Base-by-base conservation (phyloP, 441 rosid species). In the Adansonia gregorii region DNA sequence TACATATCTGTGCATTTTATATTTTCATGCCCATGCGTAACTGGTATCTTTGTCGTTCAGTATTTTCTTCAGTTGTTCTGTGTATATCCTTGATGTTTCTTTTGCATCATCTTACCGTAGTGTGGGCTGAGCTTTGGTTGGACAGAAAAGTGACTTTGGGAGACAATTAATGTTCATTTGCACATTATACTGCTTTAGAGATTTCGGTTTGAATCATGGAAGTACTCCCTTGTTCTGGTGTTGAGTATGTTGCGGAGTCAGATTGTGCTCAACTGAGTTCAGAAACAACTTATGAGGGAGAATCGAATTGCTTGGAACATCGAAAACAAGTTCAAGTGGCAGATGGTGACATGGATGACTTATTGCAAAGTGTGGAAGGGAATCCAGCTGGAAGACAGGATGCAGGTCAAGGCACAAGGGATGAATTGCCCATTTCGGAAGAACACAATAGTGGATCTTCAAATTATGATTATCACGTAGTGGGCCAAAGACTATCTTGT, bases 141-240 rank as follows among this genome's bases (percentile, higher is more conserved):
- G 78, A 79, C 83, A 78, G 86, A 86, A 58, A 79, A 76, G 46
- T 81, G 76, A 79, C 73, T 59, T 59, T 74, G 60, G 45, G 55
- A 43, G 39, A 72, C 60, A 72, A 59, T 77, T 64, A 60, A 75
- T 64, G 70, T 75, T 78, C 65, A 60, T 82, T 71, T 75, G 63
- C 82, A 67, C 74, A 52, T 81, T 81, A 67, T 70, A 82, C 77
- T 58, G 59, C 75, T 72, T 63, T 81, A 65, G 56, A 80, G 71
- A 51, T 55, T 78, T 79, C 72, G 75, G 76, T 67, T 80, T 80
- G 79, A 81, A 84, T 78, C 70, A 93, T 94, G 96, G 94, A 91
- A 80, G 82, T 85, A 73, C 76, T 86, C 77, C 84, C 91, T 74
- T 84, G 86, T 86, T 86, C 89, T 76, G 89, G 87, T 73, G 83